Evolutionary conservation across 257 asterid species (phyloP).

Genomic region (Jacaranda mimosifolia): DNA sequence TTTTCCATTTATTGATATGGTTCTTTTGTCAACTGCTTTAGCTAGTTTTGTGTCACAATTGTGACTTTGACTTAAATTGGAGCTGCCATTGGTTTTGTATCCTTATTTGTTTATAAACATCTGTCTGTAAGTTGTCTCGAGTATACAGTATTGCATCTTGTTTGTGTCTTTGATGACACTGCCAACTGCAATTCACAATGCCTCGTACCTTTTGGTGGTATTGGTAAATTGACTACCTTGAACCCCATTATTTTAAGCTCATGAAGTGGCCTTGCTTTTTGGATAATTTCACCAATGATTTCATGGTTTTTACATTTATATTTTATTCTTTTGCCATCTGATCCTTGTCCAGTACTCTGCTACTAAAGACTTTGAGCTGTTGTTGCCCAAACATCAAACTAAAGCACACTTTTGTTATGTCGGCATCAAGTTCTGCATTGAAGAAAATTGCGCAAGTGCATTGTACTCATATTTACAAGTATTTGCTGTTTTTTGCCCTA

Average conservation of each 20-base stretch:
- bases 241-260: background rate
- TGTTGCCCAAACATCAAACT: background rate
- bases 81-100: no score
- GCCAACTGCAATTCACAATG: background rate
- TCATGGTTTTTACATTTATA: background rate
- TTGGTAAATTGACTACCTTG: background rate
- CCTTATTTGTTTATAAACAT: no score
- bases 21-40: background rate
- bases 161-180: no score
- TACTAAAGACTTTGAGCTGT: background rate
- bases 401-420: background rate
- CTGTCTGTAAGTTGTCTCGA: background rate
- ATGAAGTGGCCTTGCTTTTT: background rate
- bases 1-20: background rate
- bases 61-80: background rate
- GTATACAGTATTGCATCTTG: background rate
- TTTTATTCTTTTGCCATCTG: background rate
- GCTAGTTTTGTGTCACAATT: background rate
- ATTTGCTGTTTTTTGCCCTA: background rate
- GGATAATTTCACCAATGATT: background rate
- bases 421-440: background rate
- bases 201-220: no score
- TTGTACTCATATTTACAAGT: background rate
- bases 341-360: background rate
- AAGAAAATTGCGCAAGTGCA: background rate